Percentiles rank a stretch among this genome's conserved stretches.
Conservation (phyloP, 2,329 filamentous ascomycete species). For the Botrytis aclada region DNA sequence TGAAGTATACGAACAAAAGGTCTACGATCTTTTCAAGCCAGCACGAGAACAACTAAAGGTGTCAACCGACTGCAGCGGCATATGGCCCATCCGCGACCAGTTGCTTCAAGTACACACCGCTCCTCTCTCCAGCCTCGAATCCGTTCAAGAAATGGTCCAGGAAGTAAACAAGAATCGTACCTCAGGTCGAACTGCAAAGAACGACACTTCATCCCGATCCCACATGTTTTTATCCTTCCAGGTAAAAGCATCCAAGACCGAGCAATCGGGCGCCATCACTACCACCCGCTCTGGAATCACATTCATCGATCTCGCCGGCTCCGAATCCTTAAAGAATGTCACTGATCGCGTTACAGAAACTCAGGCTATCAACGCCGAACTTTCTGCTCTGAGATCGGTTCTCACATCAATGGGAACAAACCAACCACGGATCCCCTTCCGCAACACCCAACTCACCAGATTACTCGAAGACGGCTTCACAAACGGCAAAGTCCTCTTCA, state of each 20-base stretch:
- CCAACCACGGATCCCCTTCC: neutral
- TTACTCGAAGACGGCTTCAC: constrained; percentile 4
- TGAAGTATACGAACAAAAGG: constrained; percentile 96
- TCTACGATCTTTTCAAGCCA: constrained; percentile 73
- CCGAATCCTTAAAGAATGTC: constrained; percentile 83
- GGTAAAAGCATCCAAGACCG: constrained; percentile 57
- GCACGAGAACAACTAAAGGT: constrained; percentile 58
- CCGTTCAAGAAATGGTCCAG: constrained; percentile 75
- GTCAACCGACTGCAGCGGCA: constrained; percentile 78
- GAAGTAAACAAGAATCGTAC: constrained; percentile 82
- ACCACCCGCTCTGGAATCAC: constrained; percentile 91
- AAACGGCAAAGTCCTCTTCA: neutral
- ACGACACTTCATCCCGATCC: constrained; percentile 88
- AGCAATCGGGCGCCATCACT: constrained; percentile 57
- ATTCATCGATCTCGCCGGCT: constrained; percentile 90
- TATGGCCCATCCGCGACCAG: constrained; percentile 80
- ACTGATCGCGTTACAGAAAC: constrained; percentile 89
- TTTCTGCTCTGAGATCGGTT: constrained; percentile 89
- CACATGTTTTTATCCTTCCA: constrained; percentile 94
- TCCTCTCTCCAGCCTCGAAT: constrained; percentile 70
- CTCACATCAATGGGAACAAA: constrained; percentile 76
- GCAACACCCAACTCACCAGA: neutral
- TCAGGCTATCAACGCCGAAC: constrained; percentile 92
- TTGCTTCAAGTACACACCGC: constrained; percentile 81
- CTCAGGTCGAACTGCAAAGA: constrained; percentile 94